Conservation (phyloP, 2,329 filamentous ascomycete species). For the Diaporthe batatas region DNA sequence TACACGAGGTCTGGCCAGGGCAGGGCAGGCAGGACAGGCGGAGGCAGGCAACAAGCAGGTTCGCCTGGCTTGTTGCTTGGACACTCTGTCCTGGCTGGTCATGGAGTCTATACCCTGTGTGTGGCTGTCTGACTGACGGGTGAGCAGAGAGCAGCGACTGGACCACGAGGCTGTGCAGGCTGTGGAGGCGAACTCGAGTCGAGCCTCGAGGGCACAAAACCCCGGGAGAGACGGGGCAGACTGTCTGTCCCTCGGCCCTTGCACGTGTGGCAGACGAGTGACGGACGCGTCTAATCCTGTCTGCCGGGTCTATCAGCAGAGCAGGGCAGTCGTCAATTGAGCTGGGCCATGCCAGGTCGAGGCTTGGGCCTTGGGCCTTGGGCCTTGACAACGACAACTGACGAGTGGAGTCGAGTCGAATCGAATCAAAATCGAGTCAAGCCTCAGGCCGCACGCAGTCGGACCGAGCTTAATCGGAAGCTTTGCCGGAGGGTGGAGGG, state of each 20-base stretch:
- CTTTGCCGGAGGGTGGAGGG: constrained; percentile 11
- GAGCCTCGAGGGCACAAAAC: neutral
- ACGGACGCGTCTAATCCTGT: constrained; percentile 7
- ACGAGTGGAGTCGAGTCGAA: neutral
- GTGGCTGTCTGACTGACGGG: too few species aligned
- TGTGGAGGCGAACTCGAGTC: neutral
- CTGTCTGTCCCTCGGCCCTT: neutral
- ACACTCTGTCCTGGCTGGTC: constrained; percentile 14
- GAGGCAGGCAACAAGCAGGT: neutral
- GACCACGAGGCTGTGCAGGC: constrained; percentile 19
- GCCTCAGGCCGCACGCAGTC: constrained; percentile 9
- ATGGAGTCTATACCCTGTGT: constrained; percentile 4
- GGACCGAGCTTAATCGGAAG: constrained; percentile 17
- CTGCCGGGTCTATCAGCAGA: neutral
- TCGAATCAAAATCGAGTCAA: neutral
- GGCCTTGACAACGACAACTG: too few species aligned
- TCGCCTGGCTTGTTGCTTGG: constrained; percentile 6
- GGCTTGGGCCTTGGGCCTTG: too few species aligned
- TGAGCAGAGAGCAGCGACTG: neutral
- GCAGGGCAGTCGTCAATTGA: neutral
- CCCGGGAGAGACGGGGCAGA: constrained; percentile 4
- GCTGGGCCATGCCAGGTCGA: constrained; percentile 3
- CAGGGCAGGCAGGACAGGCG: constrained; percentile 10
- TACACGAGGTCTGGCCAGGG: neutral
- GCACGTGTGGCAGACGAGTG: neutral